Evolutionary conservation across 768 basidiomycete genomes (phyloP).

Genomic region (Podaxis sp.): DNA sequence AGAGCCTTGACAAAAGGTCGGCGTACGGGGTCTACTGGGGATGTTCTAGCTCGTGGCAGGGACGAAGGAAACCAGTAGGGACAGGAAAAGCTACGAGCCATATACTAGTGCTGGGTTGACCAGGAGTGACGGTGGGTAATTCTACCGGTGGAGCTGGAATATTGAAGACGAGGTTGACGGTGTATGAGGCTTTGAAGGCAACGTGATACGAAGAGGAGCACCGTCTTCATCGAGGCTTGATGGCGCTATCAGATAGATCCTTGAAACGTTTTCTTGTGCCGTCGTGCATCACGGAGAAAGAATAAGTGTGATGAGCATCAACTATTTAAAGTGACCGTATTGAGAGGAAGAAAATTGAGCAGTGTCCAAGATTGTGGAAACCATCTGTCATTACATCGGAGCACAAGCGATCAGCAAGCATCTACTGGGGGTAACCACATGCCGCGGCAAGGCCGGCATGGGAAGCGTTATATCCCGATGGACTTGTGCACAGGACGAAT

Average conservation of each 20-base stretch:
- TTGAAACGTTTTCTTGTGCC: neutral
- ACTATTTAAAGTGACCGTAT: neutral
- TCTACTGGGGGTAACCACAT: constrained; percentile 11
- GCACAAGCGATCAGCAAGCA: constrained; percentile 2
- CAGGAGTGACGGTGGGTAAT: neutral
- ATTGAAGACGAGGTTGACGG: neutral
- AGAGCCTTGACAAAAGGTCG: neutral
- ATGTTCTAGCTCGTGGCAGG: neutral
- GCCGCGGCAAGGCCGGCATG: constrained; percentile 6
- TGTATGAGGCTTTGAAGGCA: neutral
- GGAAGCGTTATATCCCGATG: constrained; percentile 2
- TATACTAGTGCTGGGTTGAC: neutral
- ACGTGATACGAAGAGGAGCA: neutral
- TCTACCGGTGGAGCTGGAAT: neutral
- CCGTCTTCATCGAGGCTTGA: too few species aligned
- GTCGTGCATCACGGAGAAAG: neutral
- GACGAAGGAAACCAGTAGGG: neutral
- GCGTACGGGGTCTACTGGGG: neutral
- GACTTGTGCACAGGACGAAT: neutral
- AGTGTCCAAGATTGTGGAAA: neutral
- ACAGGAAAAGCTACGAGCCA: neutral
- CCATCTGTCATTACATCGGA: neutral
- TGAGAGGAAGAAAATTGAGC: neutral
- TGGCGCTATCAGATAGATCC: neutral
- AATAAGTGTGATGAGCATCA: neutral